Base-by-base conservation (phyloP, 2,329 filamentous ascomycete genomes). In the Pyrenophora seminiperda region DNA sequence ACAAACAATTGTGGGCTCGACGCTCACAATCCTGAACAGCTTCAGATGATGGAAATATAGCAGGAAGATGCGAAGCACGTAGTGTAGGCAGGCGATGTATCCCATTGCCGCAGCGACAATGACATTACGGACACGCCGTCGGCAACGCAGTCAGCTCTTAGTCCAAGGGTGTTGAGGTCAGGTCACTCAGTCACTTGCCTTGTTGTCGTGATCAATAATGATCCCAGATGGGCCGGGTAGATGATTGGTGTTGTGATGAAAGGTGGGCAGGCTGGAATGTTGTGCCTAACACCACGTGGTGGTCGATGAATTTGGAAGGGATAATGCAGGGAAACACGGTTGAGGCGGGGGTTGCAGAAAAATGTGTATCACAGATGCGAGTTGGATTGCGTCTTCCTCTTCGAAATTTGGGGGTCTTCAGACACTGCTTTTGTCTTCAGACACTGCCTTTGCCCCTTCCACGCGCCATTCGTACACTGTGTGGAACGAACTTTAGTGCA, bases 401-500 rank as follows among this genome's bases (percentile, higher is more conserved):
- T 22, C 20, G 20, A 9, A 11, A 11, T 27, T 10, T 4, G 10
- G 24, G 24, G 3, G 7, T 4, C 24, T n/a, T 49, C 47, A 50
- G 7, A 22, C 38, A 10, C 46, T 50, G 32, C 44, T 50, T 29
- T 59, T 58, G 41, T 60, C 64, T n/a, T 49, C 47, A 50, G 7
- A 22, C 38, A 10, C 46, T 50, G 32, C 44, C 52, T 29, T 59
- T 58, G 41, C 61, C 64, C 41, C 59, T 58, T 5, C 59, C 59
- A 33, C 54, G 58, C 9, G 64, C 55, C 43, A 63, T 56, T 7
- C 55, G 54, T 7, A 69, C 54, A 47, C 66, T 69, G 32, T 65
- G 77, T 14, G 89, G 89, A 5, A 91, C 79, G 63, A 92, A 90
- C 43, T 83, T 83, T 53, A 92, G 74, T 3, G 86, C 78, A 1